Conservation (phyloP, 805 yeast genomes). For the Saturnispora dispora region DNA sequence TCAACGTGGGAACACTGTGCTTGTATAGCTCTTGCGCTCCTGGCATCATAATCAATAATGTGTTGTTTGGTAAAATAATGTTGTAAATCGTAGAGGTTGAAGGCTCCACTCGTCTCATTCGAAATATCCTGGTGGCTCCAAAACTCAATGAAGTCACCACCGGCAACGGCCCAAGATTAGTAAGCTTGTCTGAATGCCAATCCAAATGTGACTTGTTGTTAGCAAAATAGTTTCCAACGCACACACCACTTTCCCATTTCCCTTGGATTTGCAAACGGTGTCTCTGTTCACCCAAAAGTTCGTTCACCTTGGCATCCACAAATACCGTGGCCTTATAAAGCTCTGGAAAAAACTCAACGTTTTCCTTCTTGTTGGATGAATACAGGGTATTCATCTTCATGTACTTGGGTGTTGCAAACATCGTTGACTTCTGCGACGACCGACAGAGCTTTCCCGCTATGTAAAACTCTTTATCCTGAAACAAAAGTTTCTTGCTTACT, state of each 20-base stretch:
- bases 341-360: conserved; percentile 7
- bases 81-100: conserved; percentile 32
- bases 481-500: conserved; percentile 31
- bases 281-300: conserved; percentile 16
- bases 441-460: conserved; percentile 53
- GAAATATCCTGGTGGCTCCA: conserved; percentile 63
- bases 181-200: conserved; percentile 70
- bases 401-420: conserved; percentile 20
- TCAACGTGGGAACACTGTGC: conserved; percentile 49
- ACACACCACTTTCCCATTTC: conserved; percentile 45
- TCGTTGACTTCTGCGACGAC: conserved; percentile 45
- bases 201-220: conserved; percentile 45
- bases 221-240: conserved; percentile 49
- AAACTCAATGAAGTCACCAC: conserved; percentile 57
- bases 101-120: conserved; percentile 36
- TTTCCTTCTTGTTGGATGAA: conserved; percentile 1
- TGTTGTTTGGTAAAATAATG: conserved; percentile 61
- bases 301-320: conserved; percentile 15
- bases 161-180: conserved; percentile 65
- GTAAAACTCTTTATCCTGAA: conserved; percentile 41
- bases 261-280: conserved; percentile 31
- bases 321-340: conserved; percentile 13
- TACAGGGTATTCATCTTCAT: not conserved
- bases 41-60: conserved; percentile 63
- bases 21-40: conserved; percentile 72